Percentiles rank a stretch among this genome's conserved stretches.
Conservation (phyloP, 805 yeast species). For the Hyphopichia homilentoma region DNA sequence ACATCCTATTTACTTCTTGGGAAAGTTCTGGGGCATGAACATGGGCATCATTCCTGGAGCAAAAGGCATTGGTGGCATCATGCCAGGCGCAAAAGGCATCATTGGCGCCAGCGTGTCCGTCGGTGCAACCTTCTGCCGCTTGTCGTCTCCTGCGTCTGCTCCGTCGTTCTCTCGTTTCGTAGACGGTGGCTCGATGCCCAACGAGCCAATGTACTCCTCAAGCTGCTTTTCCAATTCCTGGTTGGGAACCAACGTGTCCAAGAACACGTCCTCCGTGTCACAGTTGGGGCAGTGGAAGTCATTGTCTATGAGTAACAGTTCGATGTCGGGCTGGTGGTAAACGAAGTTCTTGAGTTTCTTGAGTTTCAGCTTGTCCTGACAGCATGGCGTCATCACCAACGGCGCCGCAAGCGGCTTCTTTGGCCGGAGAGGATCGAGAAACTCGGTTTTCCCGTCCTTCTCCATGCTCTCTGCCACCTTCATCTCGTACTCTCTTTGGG, state of each 20-base stretch:
- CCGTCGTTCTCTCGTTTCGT: slow-evolving; percentile 15
- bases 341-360: slow-evolving; percentile 45
- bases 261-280: slow-evolving; percentile 62
- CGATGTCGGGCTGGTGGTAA: slow-evolving; percentile 36
- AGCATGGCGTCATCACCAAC: slow-evolving; percentile 75
- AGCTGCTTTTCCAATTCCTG: slow-evolving; percentile 56
- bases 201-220: slow-evolving; percentile 40
- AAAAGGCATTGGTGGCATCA: slow-evolving; percentile 16
- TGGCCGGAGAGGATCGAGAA: slow-evolving; percentile 60
- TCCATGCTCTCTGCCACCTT: slow-evolving; percentile 27
- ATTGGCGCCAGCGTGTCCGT: slow-evolving; percentile 13
- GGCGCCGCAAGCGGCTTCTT: slow-evolving; percentile 66
- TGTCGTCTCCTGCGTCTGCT: slow-evolving; percentile 16
- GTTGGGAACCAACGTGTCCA: slow-evolving; percentile 69
- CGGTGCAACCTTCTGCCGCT: slow-evolving; percentile 18
- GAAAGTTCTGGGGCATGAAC: no score
- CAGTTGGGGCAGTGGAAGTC: slow-evolving; percentile 94
- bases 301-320: slow-evolving; percentile 58
- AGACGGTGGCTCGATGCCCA: slow-evolving; percentile 34
- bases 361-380: slow-evolving; percentile 54
- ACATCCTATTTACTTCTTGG: no score
- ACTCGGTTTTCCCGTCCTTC: slow-evolving; percentile 32
- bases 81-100: slow-evolving; percentile 11
- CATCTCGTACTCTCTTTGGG: slow-evolving; percentile 49
- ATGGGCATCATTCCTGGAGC: slow-evolving; percentile 15